Conservation (phyloP, 306 rosid genomes). For the Bauhinia variegata region DNA sequence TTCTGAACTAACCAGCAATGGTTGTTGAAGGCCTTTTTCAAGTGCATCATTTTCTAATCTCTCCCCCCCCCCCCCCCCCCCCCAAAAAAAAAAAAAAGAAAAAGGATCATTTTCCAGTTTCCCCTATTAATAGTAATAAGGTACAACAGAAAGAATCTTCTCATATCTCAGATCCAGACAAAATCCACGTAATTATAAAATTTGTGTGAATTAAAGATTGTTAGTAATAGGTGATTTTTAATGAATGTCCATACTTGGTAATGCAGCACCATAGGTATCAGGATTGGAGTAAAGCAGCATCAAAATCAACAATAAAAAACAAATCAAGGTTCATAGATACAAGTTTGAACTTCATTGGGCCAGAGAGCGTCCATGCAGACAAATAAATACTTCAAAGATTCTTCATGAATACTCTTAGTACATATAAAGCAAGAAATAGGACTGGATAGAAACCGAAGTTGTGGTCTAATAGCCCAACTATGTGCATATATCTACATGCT, state of each 20-base stretch:
- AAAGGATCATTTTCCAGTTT: slow-evolving; percentile 44
- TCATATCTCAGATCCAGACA: not conserved
- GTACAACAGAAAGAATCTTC: slow-evolving; percentile 24
- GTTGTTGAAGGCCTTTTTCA: slow-evolving; percentile 75
- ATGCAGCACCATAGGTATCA: not conserved
- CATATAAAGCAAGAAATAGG: not conserved
- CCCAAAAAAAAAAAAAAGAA: slow-evolving; percentile 20
- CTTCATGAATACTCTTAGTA: no score
- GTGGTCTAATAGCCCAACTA: slow-evolving; percentile 14
- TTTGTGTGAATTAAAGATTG: not conserved
- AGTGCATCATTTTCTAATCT: slow-evolving; percentile 53
- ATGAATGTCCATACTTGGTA: slow-evolving; percentile 2
- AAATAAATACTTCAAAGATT: no score
- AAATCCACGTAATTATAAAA: slow-evolving; percentile 15
- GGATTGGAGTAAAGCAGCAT: not conserved
- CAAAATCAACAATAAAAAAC: slow-evolving; percentile 8
- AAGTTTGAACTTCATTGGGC: not conserved
- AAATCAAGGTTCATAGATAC: not conserved
- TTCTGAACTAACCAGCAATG: slow-evolving; percentile 69
- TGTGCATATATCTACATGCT: slow-evolving; percentile 6
- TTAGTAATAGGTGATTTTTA: slow-evolving; percentile 2
- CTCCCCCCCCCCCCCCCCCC: no score
- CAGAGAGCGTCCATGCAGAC: not conserved
- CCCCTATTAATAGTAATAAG: slow-evolving; percentile 26
- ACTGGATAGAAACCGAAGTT: not conserved